phyloP scores from a whole-genome alignment of 192 early-diverging fungal genomes.

The Glomus cerebriforme region DNA sequence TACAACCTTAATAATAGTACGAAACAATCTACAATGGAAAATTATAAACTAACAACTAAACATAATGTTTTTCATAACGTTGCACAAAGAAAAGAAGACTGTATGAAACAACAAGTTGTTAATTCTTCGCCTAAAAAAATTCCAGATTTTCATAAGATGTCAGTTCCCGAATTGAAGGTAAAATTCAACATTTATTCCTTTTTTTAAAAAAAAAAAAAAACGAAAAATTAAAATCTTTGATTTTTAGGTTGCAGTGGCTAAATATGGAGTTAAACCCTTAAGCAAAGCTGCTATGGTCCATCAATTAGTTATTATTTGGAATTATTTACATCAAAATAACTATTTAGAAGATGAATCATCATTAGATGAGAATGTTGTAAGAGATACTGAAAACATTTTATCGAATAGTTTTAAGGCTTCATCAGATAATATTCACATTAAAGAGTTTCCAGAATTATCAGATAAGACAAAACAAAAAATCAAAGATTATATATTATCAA shows the following conservation, averaged over 20 bases:
- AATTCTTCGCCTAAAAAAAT: neutral
- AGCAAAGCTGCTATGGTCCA: neutral
- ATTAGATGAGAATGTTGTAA: neutral
- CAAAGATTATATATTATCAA: neutral
- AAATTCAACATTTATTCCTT: neutral
- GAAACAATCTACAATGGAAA: neutral
- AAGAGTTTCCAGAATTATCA: neutral
- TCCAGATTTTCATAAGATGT: neutral
- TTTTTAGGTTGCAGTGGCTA: neutral
- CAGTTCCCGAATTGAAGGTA: neutral
- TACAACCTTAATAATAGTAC: neutral
- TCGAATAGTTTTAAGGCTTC: too few relatives aligned
- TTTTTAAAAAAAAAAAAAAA: neutral
- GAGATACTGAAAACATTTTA: neutral
- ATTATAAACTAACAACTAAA: neutral
- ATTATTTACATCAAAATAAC: neutral
- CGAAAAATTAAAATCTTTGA: neutral
- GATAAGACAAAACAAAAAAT: neutral
- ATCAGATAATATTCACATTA: neutral
- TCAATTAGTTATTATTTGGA: neutral
- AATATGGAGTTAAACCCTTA: neutral
- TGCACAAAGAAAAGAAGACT: neutral
- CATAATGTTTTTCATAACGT: neutral
- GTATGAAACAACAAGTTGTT: neutral
- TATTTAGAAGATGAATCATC: neutral